phyloP scores from a whole-genome alignment of 2,329 filamentous ascomycete species.

The Aspergillus candidus region DNA sequence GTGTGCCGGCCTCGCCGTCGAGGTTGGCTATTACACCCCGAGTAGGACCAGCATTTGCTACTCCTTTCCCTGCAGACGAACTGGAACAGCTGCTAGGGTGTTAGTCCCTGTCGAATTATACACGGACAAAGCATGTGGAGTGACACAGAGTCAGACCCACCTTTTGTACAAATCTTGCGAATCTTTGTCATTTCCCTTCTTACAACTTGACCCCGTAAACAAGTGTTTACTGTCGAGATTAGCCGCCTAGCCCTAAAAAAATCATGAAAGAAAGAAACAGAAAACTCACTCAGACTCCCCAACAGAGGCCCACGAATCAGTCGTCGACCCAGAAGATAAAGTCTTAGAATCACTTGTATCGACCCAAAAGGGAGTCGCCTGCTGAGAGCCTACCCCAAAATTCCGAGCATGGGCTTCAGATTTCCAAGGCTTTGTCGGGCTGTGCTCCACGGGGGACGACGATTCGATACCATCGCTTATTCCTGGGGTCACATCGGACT shows the following conservation, averaged over 20 bases:
- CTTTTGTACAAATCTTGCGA: too few species aligned
- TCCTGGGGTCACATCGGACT: not conserved
- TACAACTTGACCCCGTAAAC: not conserved
- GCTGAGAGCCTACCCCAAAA: not conserved
- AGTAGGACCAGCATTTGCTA: not conserved
- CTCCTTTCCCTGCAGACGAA: too few species aligned
- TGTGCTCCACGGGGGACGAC: not conserved
- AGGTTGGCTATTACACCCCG: not conserved
- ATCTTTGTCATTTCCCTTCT: too few species aligned
- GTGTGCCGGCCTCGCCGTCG: not conserved
- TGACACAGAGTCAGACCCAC: too few species aligned
- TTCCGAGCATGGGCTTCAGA: constrained; percentile 8
- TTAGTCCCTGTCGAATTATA: too few species aligned
- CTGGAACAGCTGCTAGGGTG: too few species aligned
- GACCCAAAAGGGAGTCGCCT: constrained; percentile 1
- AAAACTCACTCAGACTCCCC: constrained; percentile 16
- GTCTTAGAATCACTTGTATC: constrained; percentile 10
- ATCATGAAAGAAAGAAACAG: too few species aligned
- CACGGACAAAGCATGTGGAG: too few species aligned
- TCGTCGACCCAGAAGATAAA: constrained; percentile 16
- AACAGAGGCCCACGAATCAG: constrained; percentile 20
- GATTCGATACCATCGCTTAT: not conserved
- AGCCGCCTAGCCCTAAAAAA: not conserved
- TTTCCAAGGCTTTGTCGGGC: constrained; percentile 13
- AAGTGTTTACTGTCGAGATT: constrained; percentile 9